Conservation (phyloP, 306 rosid species). For the Glycyrrhiza uralensis region DNA sequence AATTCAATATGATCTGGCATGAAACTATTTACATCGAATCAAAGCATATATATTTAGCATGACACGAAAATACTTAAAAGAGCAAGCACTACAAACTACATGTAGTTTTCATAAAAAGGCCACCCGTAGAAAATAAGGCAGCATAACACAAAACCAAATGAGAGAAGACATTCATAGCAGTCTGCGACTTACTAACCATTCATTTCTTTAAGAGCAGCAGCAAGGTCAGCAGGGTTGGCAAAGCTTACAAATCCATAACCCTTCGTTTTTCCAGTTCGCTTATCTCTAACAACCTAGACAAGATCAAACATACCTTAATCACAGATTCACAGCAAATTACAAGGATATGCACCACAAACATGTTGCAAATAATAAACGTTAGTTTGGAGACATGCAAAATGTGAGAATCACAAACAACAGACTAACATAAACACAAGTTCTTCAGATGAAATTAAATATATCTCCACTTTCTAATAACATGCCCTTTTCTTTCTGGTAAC, state of each 20-base stretch:
- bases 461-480: not conserved
- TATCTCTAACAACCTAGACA: constrained; percentile 89
- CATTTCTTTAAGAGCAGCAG: constrained; percentile 95
- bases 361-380: not conserved
- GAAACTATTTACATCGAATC: not conserved
- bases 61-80: not conserved
- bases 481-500: not conserved
- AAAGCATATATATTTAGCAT: not conserved
- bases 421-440: not conserved
- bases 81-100: not conserved
- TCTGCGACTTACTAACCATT: constrained; percentile 51
- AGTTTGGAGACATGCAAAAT: constrained; percentile 8
- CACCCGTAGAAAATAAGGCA: not conserved
- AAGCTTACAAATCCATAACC: constrained; percentile 98
- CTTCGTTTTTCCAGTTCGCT: constrained; percentile 95
- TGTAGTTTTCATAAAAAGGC: not conserved
- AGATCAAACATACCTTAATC: constrained; percentile 1
- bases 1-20: not conserved
- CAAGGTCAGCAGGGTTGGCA: constrained; percentile 76
- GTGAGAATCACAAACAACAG: not conserved
- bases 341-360: not conserved
- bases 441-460: not conserved
- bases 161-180: not conserved
- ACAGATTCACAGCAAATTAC: not conserved
- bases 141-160: not conserved